phyloP scores from a whole-genome alignment of 495 filamentous ascomycete genomes.

The Lichenothelia convexa region DNA sequence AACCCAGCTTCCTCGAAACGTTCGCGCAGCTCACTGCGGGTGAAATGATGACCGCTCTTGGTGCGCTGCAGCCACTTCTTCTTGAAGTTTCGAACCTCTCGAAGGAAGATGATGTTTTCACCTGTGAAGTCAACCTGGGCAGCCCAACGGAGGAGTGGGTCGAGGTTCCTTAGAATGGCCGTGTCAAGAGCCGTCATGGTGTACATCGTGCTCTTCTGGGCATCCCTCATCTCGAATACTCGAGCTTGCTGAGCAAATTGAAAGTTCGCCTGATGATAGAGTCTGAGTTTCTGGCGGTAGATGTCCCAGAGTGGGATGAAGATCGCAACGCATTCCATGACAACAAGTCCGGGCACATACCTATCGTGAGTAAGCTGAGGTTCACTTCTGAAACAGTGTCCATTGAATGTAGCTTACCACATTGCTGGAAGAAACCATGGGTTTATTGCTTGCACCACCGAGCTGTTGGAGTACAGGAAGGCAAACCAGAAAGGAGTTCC shows the following conservation, averaged over 20 bases:
- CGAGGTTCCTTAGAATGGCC: constrained; percentile 13
- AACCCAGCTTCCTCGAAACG: constrained; percentile 15
- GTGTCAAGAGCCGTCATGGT: constrained; percentile 17
- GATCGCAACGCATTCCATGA: constrained; percentile 17
- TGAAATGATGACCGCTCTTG: neutral
- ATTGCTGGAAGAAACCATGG: constrained; percentile 13
- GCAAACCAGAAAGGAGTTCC: constrained; percentile 20
- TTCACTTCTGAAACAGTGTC: neutral
- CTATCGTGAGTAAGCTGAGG: constrained; percentile 2
- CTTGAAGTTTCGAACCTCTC: constrained; percentile 18
- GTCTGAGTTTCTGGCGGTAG: neutral
- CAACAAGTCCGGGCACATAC: constrained; percentile 18
- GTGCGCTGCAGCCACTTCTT: constrained; percentile 10
- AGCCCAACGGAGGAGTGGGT: constrained; percentile 16
- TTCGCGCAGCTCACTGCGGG: constrained; percentile 1
- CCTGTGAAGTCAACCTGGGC: constrained; percentile 18
- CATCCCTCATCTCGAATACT: neutral
- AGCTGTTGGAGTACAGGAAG: constrained; percentile 11
- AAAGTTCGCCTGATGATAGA: no score
- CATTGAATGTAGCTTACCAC: constrained; percentile 12
- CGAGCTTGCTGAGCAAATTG: neutral
- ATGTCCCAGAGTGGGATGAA: constrained; percentile 17
- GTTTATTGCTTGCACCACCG: constrained; percentile 10
- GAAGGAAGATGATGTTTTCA: constrained; percentile 21
- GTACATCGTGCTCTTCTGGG: constrained; percentile 8